Base-by-base conservation (phyloP, 2,329 filamentous ascomycete species). In the Truncatella angustata region DNA sequence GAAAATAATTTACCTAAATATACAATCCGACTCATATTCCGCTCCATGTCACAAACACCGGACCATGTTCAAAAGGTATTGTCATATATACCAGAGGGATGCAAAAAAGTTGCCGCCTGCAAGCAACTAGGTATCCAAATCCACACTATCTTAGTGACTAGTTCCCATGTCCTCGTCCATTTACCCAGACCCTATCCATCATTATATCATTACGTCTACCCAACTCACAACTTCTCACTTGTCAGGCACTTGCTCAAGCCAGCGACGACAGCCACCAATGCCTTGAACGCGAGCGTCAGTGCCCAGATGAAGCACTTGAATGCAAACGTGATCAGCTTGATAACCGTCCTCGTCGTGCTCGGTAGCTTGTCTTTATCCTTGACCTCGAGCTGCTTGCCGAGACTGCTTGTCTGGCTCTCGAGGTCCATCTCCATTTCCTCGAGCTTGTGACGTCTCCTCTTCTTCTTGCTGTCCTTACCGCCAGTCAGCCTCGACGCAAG, bases 361-460 rank as follows among this genome's bases (percentile, higher is more conserved):
- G 79, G 81, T 59, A 81, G 59, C 63, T 78, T 76, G 24, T 81
- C 75, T 42, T 73, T 68, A 30, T 71, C 67, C 57, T 71, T 71
- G 49, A 66, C 61, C 36, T 70, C 64, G 56, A 70, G 62, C 60
- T 75, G 66, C 61, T 77, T 70, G 47, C 68, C 67, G 14, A 74
- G 60, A 56, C 75, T 78, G 49, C 73, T 75, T 5, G 73, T 70
- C 66, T 86, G 84, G 62, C 82, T 86, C 67, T 86, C 84, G 4
- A 87, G 65, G 58, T 87, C 84, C 34, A 86, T 69, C 64, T 82
- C 84, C 52, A 85, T 79, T 59, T 79, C 76, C 58, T 85, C 79
- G 62, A 81, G 74, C 57, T 73, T 75, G 32, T 65, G 65, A 50
- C 66, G 65, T 58, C 67, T 69, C 55, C 61, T 62, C 66, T 54